These are phyloP conservation scores for Tardiomyces digboiensis DNA, from an alignment of 1,139 yeast genomes.

Conservation along the genomic window DNA sequence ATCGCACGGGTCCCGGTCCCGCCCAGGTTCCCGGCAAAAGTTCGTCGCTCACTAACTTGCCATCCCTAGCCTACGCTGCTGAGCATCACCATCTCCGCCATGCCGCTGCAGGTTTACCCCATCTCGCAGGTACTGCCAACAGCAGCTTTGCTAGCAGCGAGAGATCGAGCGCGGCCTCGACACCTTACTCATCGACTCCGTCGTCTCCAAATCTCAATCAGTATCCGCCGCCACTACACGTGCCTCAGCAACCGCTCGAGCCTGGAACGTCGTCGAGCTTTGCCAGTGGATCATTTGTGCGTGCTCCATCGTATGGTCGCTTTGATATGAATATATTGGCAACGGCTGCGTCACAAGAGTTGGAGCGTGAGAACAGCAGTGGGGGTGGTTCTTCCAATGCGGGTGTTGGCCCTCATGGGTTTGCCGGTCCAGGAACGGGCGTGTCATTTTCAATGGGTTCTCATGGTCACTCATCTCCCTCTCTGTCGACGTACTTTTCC, in stretches of 20 bases:
- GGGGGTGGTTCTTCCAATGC: not conserved
- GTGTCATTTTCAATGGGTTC: not conserved
- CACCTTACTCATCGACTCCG: constrained; percentile 15
- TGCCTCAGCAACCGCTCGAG: constrained; percentile 3
- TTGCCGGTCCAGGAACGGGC: not conserved
- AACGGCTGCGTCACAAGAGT: constrained; percentile 73
- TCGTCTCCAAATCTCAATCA: constrained; percentile 12
- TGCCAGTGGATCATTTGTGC: constrained; percentile 10
- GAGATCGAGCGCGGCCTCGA: constrained; percentile 4
- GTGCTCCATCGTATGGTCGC: constrained; percentile 16
- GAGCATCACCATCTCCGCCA: not conserved
- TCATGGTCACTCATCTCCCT: constrained; percentile 1
- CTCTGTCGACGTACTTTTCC: constrained; percentile 3
- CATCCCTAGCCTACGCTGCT: not conserved
- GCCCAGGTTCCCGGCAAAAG: not conserved
- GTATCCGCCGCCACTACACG: constrained; percentile 2
- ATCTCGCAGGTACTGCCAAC: not conserved
- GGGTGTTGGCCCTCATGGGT: constrained; percentile 1
- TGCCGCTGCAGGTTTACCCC: not conserved
- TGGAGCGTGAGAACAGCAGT: constrained; percentile 38
- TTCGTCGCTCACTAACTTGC: not conserved
- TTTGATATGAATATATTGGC: constrained; percentile 71
- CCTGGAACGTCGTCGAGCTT: constrained; percentile 3
- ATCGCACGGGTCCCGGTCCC: not conserved
- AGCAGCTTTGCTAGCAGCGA: not conserved